Conservation (phyloP, 2,329 filamentous ascomycete species). For the Fusarium dlaminii region DNA sequence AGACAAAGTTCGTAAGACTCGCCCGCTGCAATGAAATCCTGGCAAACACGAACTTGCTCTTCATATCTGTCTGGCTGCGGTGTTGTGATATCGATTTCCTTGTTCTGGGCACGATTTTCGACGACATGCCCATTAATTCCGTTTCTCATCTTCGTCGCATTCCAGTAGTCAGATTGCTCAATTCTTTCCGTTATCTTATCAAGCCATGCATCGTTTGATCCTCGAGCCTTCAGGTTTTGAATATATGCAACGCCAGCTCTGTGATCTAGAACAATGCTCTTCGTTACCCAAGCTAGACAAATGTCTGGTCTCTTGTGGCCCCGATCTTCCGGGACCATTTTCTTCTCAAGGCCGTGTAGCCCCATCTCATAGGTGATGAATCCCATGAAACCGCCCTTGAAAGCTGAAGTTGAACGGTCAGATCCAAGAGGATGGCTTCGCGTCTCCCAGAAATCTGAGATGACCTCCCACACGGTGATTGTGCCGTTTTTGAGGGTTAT, state of each 20-base stretch:
- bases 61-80: conserved; percentile 67
- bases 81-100: conserved; percentile 45
- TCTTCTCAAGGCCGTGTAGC: conserved; percentile 54
- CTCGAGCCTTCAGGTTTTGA: conserved; percentile 57
- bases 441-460: conserved; percentile 56
- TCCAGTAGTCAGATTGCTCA: conserved; percentile 48
- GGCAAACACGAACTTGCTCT: conserved; percentile 72
- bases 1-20: conserved; percentile 89
- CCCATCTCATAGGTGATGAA: conserved; percentile 88
- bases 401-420: conserved; percentile 56
- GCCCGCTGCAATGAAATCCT: conserved; percentile 76
- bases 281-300: conserved; percentile 78
- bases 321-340: conserved; percentile 39
- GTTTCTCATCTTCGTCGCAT: conserved; percentile 5
- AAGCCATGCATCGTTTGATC: conserved; percentile 46
- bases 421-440: conserved; percentile 40
- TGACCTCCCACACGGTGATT: conserved; percentile 59
- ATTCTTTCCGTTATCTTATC: conserved; percentile 44
- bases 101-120: conserved; percentile 1
- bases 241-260: conserved; percentile 67
- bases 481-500: conserved; percentile 40
- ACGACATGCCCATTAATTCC: conserved; percentile 19
- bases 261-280: conserved; percentile 82
- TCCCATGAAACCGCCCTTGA: conserved; percentile 86
- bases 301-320: conserved; percentile 70